Conservation (phyloP, 441 rosid genomes). For the Melastoma candidum region DNA sequence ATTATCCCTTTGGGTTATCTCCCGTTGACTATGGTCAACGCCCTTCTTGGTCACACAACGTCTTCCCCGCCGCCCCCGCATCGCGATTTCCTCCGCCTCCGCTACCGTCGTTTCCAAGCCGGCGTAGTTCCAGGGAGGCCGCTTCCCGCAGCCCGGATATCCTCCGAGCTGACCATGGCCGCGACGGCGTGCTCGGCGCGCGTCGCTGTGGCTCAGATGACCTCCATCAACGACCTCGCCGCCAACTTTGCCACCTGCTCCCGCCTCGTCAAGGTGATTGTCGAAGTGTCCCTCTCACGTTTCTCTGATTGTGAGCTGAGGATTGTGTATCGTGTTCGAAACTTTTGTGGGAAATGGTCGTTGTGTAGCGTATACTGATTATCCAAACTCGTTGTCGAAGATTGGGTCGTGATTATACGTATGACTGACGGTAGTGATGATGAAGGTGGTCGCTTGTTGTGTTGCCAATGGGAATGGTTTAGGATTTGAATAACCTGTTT, state of each 20-base stretch:
- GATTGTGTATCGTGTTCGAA: too few relatives aligned
- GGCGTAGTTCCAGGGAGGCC: neutral
- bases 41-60: constrained; percentile 3
- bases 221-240: constrained; percentile 76
- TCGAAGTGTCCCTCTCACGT: neutral
- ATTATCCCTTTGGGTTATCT: too few relatives aligned
- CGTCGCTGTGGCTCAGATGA: constrained; percentile 95
- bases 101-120: constrained; percentile 18
- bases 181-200: constrained; percentile 41
- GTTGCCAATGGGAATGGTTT: too few relatives aligned
- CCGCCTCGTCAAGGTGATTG: constrained; percentile 61
- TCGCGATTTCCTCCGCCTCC: constrained; percentile 12
- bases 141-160: constrained; percentile 10
- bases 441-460: too few relatives aligned
- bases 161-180: constrained; percentile 35
- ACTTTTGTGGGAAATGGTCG: too few relatives aligned
- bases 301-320: neutral
- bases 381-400: too few relatives aligned
- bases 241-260: constrained; percentile 81
- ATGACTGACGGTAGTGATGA: too few relatives aligned
- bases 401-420: too few relatives aligned
- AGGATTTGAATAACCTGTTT: too few relatives aligned
- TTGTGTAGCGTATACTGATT: too few relatives aligned
- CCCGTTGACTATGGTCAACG: neutral
- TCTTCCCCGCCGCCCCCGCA: neutral